These are phyloP conservation scores for Pestalotiopsis sp. DNA, from an alignment of 2,329 filamentous ascomycete genomes.

Conservation along the genomic window DNA sequence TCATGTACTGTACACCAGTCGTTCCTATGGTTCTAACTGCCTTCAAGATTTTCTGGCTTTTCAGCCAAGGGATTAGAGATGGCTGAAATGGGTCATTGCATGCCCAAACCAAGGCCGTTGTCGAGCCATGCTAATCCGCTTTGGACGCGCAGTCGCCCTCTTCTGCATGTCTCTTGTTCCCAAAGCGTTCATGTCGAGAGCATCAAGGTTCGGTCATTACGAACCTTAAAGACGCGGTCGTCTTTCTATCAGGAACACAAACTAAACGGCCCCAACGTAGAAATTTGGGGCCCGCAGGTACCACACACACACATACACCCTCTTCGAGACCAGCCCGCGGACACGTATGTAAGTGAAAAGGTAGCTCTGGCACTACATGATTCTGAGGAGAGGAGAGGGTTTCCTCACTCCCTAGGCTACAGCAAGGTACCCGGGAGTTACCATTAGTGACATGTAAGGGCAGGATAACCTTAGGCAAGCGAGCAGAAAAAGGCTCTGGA, in stretches of 20 bases:
- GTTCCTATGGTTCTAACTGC: not conserved
- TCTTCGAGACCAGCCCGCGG: not conserved
- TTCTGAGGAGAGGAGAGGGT: not conserved
- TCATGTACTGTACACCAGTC: slow-evolving; percentile 1
- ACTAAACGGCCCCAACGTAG: not conserved
- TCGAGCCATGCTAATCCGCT: not conserved
- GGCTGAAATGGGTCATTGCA: not conserved
- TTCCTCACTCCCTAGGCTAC: not conserved
- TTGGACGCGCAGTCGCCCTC: not conserved
- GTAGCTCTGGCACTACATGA: not conserved
- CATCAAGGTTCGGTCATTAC: slow-evolving; percentile 6
- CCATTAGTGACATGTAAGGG: slow-evolving; percentile 2
- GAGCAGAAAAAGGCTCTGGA: not conserved
- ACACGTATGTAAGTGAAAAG: not conserved
- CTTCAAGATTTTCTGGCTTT: not conserved
- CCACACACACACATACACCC: not conserved
- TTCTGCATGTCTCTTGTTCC: not conserved
- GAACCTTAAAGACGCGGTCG: not conserved
- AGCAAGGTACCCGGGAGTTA: slow-evolving; percentile 9
- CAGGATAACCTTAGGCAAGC: not conserved
- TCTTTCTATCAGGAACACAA: slow-evolving; percentile 1
- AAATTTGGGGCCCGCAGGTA: not conserved
- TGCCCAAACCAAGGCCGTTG: not conserved
- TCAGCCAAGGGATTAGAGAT: not conserved
- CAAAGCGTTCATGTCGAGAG: slow-evolving; percentile 1